A percentile compares a stretch with the other conserved stretches of the same genome.
Conservation (phyloP, 192 early-diverging fungal genomes). For the Cladochytrium replicatum region DNA sequence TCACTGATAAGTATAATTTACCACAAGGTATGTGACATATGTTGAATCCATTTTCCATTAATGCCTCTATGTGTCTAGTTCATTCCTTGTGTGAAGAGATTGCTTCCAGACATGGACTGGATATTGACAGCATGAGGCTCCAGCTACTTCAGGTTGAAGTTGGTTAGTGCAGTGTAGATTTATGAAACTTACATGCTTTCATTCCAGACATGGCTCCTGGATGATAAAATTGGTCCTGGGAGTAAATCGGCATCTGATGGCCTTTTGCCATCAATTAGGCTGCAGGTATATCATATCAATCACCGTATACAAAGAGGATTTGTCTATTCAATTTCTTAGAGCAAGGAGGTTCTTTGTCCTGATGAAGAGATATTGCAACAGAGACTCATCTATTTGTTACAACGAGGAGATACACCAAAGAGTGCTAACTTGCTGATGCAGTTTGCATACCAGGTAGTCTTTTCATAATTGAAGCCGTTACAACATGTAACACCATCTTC, state of each 20-base stretch:
- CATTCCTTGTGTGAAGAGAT: conserved; percentile 23
- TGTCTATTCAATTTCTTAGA: conserved; percentile 2
- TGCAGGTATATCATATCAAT: conserved; percentile 17
- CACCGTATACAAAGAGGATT: conserved; percentile 1
- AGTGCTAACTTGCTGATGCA: conserved; percentile 31
- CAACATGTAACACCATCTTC: conserved; percentile 3
- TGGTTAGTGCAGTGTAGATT: neutral
- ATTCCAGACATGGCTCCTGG: conserved; percentile 2
- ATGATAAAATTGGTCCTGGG: conserved; percentile 5
- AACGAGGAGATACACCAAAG: conserved; percentile 20
- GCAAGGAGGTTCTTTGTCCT: conserved; percentile 24
- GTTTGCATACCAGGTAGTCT: conserved; percentile 35
- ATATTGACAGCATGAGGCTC: conserved; percentile 25
- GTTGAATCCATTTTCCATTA: too few relatives aligned
- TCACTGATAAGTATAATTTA: conserved; percentile 15
- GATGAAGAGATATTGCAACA: conserved; percentile 29
- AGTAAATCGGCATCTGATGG: conserved; percentile 1
- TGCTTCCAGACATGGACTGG: conserved; percentile 21
- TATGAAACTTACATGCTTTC: neutral
- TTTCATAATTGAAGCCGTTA: conserved; percentile 2
- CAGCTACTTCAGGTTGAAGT: conserved; percentile 21
- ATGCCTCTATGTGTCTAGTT: too few relatives aligned
- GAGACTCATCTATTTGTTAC: conserved; percentile 42
- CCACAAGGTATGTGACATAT: too few relatives aligned
- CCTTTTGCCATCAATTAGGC: conserved; percentile 31